Base-by-base conservation (phyloP, 2,329 filamentous ascomycete genomes). In the Achaetomium macrosporum region DNA sequence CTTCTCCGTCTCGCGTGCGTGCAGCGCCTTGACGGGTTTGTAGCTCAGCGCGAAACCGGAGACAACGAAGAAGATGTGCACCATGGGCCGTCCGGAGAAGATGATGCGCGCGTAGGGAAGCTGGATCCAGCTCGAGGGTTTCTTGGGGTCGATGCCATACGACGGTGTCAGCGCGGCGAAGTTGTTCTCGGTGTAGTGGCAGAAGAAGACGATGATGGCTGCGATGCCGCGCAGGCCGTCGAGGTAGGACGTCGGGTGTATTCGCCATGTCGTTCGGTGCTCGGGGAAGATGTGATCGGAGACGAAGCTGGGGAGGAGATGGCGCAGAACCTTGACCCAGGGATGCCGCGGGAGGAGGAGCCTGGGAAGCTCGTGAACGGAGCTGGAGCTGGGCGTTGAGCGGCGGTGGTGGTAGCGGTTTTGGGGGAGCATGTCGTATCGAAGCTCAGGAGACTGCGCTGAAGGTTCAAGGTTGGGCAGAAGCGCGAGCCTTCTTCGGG, bases 51-150 rank as follows among this genome's bases (percentile, higher is more conserved):
- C 74, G 55, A 74, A 76, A 36, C 76, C 75, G 1, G 74, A 77
- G 35, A 78, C 74, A 57, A 77, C 70, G 62, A 77, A 77, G 63
- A 78, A 77, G 43, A 78, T 69, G 59, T 75, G 71, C 2, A 78
- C 75, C 72, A 75, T 74, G 9, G 74, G 72, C 16, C 71, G 68
- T 16, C 73, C 73, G 15, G 71, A 71, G 57, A 68, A 74, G 17
- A 76, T 50, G 29, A 75, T 64, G 49, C 73, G 69, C 8, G 75
- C 12, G 47, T 73, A 71, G 1, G 75, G 75, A 13, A 76, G 62
- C 60, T 77, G 75, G 17, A 76, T 57, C 13, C 61, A 62, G 6
- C 67, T 68, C 2, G 66, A 66, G 4, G 54, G 48, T 43, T 59
- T 60, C n/a, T 65, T 39, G 11, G 31, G 64, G 47, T 71, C 69